A percentile compares a stretch with the other conserved stretches of the same genome.
Evolutionary conservation across 2,329 filamentous ascomycete genomes (phyloP).

Genomic region (Alternaria sp.): DNA sequence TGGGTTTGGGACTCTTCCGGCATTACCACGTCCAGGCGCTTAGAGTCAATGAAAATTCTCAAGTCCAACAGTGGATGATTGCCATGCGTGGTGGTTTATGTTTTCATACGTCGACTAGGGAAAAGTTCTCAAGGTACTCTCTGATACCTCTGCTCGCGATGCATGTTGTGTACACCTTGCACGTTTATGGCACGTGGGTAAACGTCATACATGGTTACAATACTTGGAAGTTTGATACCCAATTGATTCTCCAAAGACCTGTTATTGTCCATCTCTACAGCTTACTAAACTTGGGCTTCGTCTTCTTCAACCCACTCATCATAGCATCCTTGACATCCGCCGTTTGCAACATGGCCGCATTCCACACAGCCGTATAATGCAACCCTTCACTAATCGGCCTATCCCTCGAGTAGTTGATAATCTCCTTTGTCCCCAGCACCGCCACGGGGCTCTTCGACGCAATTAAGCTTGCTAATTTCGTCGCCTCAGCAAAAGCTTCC

Average conservation of each 20-base stretch:
- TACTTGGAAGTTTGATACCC: not conserved
- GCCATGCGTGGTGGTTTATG: constrained; percentile 14
- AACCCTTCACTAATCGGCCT: constrained; percentile 79
- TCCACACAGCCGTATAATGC: constrained; percentile 88
- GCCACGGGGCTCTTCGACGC: constrained; percentile 87
- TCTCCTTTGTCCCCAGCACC: constrained; percentile 85
- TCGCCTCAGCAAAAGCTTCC: constrained; percentile 67
- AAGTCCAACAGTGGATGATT: constrained; percentile 41
- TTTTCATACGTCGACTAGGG: constrained; percentile 6
- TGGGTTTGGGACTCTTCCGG: constrained; percentile 50
- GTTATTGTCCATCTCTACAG: constrained; percentile 60
- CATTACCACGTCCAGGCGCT: constrained; percentile 55
- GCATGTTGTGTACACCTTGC: constrained; percentile 69
- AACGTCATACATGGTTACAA: not conserved
- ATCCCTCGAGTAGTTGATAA: constrained; percentile 83
- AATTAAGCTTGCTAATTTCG: constrained; percentile 71
- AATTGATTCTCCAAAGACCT: not conserved
- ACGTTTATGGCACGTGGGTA: not conserved
- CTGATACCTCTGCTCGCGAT: not conserved
- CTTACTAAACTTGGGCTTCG: constrained; percentile 84
- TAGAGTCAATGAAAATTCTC: constrained; percentile 56
- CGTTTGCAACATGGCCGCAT: constrained; percentile 82
- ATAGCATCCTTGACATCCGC: constrained; percentile 78
- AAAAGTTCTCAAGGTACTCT: not conserved
- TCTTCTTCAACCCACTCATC: constrained; percentile 78